Evolutionary conservation across 139 green algal species (phyloP), one percentile per base, ranked within the genome.

Genomic region (Micractinium conductrix): DNA sequence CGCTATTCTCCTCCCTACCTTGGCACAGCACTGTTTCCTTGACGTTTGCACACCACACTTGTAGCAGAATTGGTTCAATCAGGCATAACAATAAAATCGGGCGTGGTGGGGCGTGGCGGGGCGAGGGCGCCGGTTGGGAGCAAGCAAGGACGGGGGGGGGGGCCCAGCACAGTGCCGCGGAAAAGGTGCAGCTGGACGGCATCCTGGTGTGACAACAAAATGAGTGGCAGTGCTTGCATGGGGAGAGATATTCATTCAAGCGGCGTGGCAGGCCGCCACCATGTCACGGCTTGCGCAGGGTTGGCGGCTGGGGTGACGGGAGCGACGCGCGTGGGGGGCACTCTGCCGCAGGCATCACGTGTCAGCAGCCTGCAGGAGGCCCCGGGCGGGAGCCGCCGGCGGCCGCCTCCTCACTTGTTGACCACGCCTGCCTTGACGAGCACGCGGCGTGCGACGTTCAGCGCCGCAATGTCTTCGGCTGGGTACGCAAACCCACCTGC

Each of bases 401-500:
- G n/a, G n/a, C n/a, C n/a, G n/a, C 2, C 10, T 42, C 44, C 30
- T 83, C 62, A 86, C 44, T 84, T 90, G 43, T 93, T 91, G 21
- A 93, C 79, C 30, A 90, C 88, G 0, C 86, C 86, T 7, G 79
- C 58, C 14, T 83, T 88, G 38, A 85, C 79, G 38, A 93, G 55
- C 50, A 88, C 85, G 19, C 38, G 26, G 55, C 86, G 86, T 26
- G 88, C 76, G 17, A 63, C 65, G 63, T 91, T 78, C 33, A 93
- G 67, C 10, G 86, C 90, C 24, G 87, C 69, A 63, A 93, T 92
- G 73, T 93, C 90, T 21, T 83, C 82, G 22, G 60, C 71, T 4
- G 84, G 84, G 43, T 88, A 88, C 0, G 30, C 3, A 26, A 85
- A 68, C 65, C 60, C 24, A 62, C n/a, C n/a, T n/a, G 53, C 53